Evolutionary conservation across 495 filamentous ascomycete species (phyloP).

Genomic region (Xylaria scruposa): DNA sequence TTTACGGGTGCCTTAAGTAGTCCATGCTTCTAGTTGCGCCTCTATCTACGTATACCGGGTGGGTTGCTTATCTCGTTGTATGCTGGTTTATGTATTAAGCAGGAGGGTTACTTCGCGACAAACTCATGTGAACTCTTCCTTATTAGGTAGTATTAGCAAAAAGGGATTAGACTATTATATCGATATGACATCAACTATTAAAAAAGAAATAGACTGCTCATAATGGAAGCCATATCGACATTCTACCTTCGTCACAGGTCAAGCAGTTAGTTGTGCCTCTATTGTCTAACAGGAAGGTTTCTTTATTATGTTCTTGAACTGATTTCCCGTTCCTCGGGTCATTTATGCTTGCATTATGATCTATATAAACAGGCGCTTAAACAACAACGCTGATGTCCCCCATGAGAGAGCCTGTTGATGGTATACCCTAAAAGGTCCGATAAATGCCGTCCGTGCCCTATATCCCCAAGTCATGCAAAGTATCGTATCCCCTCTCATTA

Average conservation of each 20-base stretch:
- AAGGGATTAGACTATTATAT: no score
- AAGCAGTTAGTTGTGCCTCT: background rate
- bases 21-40: no score
- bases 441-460: constrained; percentile 8
- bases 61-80: background rate
- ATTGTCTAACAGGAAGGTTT: background rate
- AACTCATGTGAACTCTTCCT: no score
- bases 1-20: background rate
- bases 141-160: no score
- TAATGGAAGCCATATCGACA: no score
- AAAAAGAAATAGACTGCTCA: no score
- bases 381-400: background rate
- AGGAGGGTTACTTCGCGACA: background rate
- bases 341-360: constrained; percentile 6
- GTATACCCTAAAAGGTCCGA: constrained; percentile 7
- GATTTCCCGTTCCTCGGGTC: background rate
- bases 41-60: background rate
- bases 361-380: constrained; percentile 1
- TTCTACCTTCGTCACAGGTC: no score
- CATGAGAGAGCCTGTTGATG: background rate
- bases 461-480: background rate
- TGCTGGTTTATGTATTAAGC: background rate
- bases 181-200: no score
- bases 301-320: background rate
- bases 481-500: constrained; percentile 1